phyloP scores from a whole-genome alignment of 2,329 filamentous ascomycete species.

The Penicillium sp. region DNA sequence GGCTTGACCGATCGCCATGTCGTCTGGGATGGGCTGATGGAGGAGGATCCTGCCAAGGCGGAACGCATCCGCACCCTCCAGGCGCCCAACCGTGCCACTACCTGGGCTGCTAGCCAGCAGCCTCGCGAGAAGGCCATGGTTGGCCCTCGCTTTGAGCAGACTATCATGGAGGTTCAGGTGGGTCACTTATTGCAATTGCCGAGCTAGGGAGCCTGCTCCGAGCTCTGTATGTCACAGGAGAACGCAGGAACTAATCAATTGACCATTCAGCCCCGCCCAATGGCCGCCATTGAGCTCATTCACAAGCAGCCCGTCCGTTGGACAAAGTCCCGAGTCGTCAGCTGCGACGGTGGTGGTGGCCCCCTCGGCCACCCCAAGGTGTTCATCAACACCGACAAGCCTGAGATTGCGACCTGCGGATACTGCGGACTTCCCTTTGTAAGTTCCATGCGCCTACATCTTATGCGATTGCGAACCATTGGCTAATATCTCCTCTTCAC shows the following conservation, averaged over 20 bases:
- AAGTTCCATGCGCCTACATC: constrained; percentile 25
- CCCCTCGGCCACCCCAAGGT: constrained; percentile 87
- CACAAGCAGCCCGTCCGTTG: constrained; percentile 94
- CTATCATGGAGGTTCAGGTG: constrained; percentile 89
- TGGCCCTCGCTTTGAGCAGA: constrained; percentile 96
- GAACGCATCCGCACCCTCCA: constrained; percentile 66
- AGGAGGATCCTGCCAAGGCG: constrained; percentile 57
- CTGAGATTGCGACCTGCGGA: constrained; percentile 83
- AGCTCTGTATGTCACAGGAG: neutral
- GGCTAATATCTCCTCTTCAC: neutral
- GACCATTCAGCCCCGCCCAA: constrained; percentile 71
- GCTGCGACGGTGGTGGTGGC: constrained; percentile 90
- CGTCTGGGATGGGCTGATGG: constrained; percentile 54
- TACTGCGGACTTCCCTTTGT: constrained; percentile 96
- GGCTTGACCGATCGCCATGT: constrained; percentile 51
- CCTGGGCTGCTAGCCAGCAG: constrained; percentile 87
- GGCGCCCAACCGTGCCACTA: constrained; percentile 78
- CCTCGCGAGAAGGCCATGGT: constrained; percentile 82
- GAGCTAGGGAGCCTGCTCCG: neutral
- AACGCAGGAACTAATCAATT: neutral
- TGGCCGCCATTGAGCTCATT: constrained; percentile 90
- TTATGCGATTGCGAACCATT: too few relatives aligned
- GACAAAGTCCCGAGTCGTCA: constrained; percentile 78
- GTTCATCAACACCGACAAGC: constrained; percentile 98
- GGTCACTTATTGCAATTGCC: constrained; percentile 26